phyloP scores from a whole-genome alignment of 2,329 filamentous ascomycete species.

The Orbilia oligospora region DNA sequence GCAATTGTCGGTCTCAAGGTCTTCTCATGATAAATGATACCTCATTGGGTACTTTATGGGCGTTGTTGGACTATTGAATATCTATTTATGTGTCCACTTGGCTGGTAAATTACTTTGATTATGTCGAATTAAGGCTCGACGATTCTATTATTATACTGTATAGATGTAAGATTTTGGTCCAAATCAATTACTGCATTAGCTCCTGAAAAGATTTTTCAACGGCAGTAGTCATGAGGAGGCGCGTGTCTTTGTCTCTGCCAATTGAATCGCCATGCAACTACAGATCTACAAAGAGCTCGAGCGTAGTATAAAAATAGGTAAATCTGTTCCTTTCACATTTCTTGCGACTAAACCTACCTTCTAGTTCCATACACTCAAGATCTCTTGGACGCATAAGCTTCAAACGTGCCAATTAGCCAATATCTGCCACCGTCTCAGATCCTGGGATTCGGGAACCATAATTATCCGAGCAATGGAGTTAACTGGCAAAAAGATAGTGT shows the following conservation, averaged over 20 bases:
- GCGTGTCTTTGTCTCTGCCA: background rate
- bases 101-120: background rate
- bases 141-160: background rate
- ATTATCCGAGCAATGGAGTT: conserved; percentile 19
- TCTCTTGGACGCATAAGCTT: conserved; percentile 10
- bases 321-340: background rate
- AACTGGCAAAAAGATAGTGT: background rate
- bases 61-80: no score
- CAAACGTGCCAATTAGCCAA: conserved; percentile 10
- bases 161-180: background rate
- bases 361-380: conserved; percentile 2
- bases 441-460: conserved; percentile 12
- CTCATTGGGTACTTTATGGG: no score
- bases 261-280: background rate
- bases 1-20: no score
- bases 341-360: conserved; percentile 8
- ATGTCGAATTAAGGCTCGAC: no score
- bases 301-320: background rate
- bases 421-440: conserved; percentile 5
- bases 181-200: no score
- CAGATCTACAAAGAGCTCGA: background rate
- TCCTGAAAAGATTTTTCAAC: background rate
- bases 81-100: background rate
- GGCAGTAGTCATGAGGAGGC: background rate
- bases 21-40: no score